Percentiles rank a stretch among this genome's conserved stretches.
Evolutionary conservation across 306 rosid genomes (phyloP).

Genomic region (Purshia tridentata): DNA sequence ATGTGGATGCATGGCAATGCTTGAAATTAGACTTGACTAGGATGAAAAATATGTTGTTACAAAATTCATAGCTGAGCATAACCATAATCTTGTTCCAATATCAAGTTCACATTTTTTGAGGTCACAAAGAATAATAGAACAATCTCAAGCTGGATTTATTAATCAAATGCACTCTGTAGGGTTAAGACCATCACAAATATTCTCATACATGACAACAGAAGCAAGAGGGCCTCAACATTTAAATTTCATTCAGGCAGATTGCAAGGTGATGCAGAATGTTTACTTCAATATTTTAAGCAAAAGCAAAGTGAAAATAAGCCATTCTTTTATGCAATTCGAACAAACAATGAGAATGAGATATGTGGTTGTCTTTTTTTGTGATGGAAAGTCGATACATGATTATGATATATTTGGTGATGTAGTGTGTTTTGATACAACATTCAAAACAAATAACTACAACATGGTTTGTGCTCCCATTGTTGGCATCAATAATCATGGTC

Average conservation of each 20-base stretch:
- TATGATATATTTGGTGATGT: no score
- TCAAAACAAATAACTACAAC: not conserved
- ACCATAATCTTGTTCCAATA: no score
- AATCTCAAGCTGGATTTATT: no score
- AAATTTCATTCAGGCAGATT: no score
- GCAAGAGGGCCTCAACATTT: not conserved
- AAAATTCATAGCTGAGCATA: no score
- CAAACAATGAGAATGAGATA: not conserved
- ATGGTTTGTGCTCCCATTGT: not conserved
- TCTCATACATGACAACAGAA: not conserved
- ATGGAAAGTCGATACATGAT: no score
- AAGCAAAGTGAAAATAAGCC: not conserved
- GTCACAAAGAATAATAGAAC: no score
- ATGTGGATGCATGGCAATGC: no score
- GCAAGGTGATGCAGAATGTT: not conserved
- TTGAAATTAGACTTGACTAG: no score
- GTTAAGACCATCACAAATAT: not conserved
- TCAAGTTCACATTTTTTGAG: no score
- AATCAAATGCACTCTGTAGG: no score
- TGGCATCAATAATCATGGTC: not conserved
- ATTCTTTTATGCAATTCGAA: not conserved
- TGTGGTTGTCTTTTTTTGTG: not conserved
- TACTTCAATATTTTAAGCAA: not conserved
- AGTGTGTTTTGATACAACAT: not conserved
- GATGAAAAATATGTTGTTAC: no score